Base-by-base conservation (phyloP, 2,329 filamentous ascomycete species). In the Fusarium phyllophilum region DNA sequence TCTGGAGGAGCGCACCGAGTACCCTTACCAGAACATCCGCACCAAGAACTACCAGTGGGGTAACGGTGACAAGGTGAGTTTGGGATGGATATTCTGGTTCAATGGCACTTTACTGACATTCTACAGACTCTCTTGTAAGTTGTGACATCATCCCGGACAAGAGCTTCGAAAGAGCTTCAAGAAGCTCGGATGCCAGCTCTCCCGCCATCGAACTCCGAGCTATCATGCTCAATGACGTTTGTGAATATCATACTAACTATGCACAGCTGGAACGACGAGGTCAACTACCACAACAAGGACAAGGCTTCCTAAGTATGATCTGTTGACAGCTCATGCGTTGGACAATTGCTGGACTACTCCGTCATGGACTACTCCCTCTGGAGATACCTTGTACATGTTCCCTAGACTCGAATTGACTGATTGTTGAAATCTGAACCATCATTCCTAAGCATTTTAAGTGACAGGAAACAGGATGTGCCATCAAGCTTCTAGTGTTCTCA, bases 271-370 rank as follows among this genome's bases (percentile, higher is more conserved):
- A 98, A 98, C 86, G 88, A 92, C 77, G 89, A 88, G 68, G 95
- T 98, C 88, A 98, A 98, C 91, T 96, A 97, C 88, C 95, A 98
- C 91, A 95, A 97, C 88, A 93, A 93, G 87, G 92, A 97, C 87
- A 94, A 94, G 89, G 81, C 83, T 70, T 79, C 82, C 67, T 88
- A 86, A 85, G 76, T 64, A 42, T 70, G 67, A 61, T 48, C 44
- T 68, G 56, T 58, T 56, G 62, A 62, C 58, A 57, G 68, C 65
- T 66, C 65, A 70, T 65, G 62, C 61, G 66, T 52, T 74, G 71
- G 72, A 74, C 76, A 75, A 76, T 67, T 74, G 75, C 78, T 79
- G 76, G 77, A 81, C 65, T 64, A 72, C 72, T 76, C 77, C 73
- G 49, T 61, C 62, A 49, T 41, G 66, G 66, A 81, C 70, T 68